These are phyloP conservation scores for Purshia tridentata DNA, from an alignment of 306 rosid genomes.

Conservation along the genomic window DNA sequence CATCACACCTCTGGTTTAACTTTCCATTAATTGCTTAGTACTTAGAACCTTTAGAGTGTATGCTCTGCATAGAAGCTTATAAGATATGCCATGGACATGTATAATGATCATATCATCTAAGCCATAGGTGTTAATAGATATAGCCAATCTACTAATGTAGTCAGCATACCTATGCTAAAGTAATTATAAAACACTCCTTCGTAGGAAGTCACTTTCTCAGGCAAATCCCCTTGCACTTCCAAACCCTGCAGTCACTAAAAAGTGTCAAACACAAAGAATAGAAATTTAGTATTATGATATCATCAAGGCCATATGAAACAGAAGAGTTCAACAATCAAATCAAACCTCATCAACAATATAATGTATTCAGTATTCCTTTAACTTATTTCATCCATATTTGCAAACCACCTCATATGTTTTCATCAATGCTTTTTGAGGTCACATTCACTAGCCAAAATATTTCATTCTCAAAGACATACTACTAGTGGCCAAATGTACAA, in stretches of 20 bases:
- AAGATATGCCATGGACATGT: neutral
- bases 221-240: slow-evolving; percentile 61
- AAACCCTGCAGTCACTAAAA: slow-evolving; percentile 55
- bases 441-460: neutral
- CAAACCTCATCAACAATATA: neutral
- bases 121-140: slow-evolving; percentile 12
- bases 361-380: neutral
- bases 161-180: slow-evolving; percentile 81
- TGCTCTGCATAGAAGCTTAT: neutral
- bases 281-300: neutral
- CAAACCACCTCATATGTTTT: neutral
- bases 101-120: neutral
- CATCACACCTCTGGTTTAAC: neutral
- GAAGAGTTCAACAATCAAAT: slow-evolving; percentile 5
- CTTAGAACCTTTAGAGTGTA: neutral
- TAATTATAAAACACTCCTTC: slow-evolving; percentile 96
- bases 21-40: neutral
- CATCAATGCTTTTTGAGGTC: neutral
- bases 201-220: slow-evolving; percentile 63
- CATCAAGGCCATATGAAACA: neutral
- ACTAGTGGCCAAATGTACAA: neutral
- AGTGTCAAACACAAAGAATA: slow-evolving; percentile 18
- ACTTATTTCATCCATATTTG: neutral
- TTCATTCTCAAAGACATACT: neutral
- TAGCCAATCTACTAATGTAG: slow-evolving; percentile 7